These are phyloP conservation scores for Globisporangium takayamanum DNA, from an alignment of 352 stramenopile species.

Conservation along the genomic window DNA sequence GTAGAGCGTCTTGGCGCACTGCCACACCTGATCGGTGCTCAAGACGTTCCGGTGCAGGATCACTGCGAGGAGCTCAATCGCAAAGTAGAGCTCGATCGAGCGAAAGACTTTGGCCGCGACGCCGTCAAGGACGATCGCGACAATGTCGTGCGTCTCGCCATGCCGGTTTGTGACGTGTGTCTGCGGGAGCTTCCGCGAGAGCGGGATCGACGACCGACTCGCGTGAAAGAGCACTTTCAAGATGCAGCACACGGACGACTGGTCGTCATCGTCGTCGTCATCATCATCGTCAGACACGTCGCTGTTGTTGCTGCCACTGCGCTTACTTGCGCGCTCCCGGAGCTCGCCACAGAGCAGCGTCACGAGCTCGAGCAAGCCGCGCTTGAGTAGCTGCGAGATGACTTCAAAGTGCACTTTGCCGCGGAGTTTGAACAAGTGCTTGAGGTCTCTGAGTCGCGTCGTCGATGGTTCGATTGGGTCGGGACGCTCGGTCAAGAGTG, in stretches of 20 bases:
- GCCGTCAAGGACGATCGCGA: slow-evolving; percentile 30
- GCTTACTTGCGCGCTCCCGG: slow-evolving; percentile 16
- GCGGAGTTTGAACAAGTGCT: slow-evolving; percentile 27
- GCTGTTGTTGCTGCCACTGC: slow-evolving; percentile 12
- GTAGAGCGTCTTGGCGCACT: slow-evolving; percentile 38
- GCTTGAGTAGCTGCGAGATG: slow-evolving; percentile 43
- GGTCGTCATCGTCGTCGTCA: slow-evolving; percentile 50
- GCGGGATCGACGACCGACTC: slow-evolving; percentile 51
- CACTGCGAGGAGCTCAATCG: slow-evolving; percentile 54
- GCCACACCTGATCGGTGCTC: slow-evolving; percentile 42
- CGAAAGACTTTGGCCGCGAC: slow-evolving; percentile 27
- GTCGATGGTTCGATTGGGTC: slow-evolving; percentile 6
- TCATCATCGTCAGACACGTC: slow-evolving; percentile 18
- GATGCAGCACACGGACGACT: slow-evolving; percentile 64
- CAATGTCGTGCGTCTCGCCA: slow-evolving; percentile 28
- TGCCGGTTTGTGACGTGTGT: slow-evolving; percentile 17
- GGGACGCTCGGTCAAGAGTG: slow-evolving; percentile 19
- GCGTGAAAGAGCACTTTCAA: slow-evolving; percentile 69
- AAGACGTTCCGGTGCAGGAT: slow-evolving; percentile 51
- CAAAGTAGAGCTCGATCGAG: slow-evolving; percentile 54
- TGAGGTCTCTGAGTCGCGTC: slow-evolving; percentile 9
- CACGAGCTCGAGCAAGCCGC: slow-evolving; percentile 40
- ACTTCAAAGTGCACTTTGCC: slow-evolving; percentile 71
- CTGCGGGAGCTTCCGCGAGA: slow-evolving; percentile 49
- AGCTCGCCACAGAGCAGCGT: slow-evolving; percentile 46